Evolutionary conservation across 805 yeast genomes (phyloP), one percentile per base, ranked within the genome.

Genomic region (Kluyveromyces starmeri): DNA sequence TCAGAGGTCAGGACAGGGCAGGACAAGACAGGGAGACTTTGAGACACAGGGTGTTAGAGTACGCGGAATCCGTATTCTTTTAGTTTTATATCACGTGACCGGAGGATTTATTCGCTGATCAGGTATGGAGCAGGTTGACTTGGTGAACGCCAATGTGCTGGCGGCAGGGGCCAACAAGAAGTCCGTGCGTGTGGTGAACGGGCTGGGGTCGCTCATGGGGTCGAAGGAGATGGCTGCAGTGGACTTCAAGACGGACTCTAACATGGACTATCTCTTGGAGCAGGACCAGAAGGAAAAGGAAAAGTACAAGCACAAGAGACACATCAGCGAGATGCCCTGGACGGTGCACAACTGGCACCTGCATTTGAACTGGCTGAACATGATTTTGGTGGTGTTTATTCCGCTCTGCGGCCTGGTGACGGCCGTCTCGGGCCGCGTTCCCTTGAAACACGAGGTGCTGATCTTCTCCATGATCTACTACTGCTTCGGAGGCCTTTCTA

Each of bases 151-250:
- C 40, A 82, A 80, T 58, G 75, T 83, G 30, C 70, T 83, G 41
- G 94, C 94, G 12, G 82, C 92, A 8, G 94, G 94, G 45, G 73
- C 83, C 36, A 75, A 81, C 65, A 79, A 76, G 54, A 70, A 73
- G 48, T 66, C 67, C 37, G 75, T 74, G 34, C 71, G 89, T 59
- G 75, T 81, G 34, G 89, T 81, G 31, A 86, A 86, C 37, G 83
- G 86, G 13, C 81, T 86, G 32, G 92, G 92, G 26, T 65, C 65
- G 32, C 62, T 83, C 49, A 83, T 83, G 94, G 94, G 94, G 23
- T 78, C 89, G 32, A 80, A 81, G 53, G 71, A 73, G 27, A 68
- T 81, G 68, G 78, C 78, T 15, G 64, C 68, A 26, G 77, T 78
- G 17, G 74, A 83, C 27, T 83, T 82, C 27, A 36, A 48, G 28